Conservation (phyloP, 495 filamentous ascomycete species). For the Trichoderma parareesei region DNA sequence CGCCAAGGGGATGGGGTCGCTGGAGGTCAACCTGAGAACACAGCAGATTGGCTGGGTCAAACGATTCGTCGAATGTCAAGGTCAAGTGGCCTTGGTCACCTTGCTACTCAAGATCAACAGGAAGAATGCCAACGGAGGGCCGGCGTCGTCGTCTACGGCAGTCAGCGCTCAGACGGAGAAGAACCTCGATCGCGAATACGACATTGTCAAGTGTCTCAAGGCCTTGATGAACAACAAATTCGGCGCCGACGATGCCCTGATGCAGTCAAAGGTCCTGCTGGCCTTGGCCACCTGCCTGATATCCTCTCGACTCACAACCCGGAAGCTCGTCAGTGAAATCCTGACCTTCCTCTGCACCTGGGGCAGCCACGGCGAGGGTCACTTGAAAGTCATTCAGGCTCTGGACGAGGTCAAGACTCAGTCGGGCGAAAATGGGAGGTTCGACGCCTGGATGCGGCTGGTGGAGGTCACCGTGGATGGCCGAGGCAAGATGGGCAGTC, state of each 20-base stretch:
- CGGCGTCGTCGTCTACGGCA: conserved; percentile 55
- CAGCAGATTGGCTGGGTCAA: conserved; percentile 98
- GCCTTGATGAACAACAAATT: conserved; percentile 98
- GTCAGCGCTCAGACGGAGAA: conserved; percentile 49
- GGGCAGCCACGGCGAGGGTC: conserved; percentile 80
- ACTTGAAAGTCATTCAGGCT: conserved; percentile 85
- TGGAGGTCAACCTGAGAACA: conserved; percentile 89
- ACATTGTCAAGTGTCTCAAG: conserved; percentile 96
- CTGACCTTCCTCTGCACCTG: conserved; percentile 96
- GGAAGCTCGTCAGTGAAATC: conserved; percentile 93
- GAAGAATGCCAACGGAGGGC: conserved; percentile 65
- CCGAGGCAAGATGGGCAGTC: conserved; percentile 94
- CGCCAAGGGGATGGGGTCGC: conserved; percentile 78
- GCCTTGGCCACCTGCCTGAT: conserved; percentile 81
- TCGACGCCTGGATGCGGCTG: conserved; percentile 98
- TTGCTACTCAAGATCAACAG: conserved; percentile 89
- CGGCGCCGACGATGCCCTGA: conserved; percentile 92
- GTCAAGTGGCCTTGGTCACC: conserved; percentile 92
- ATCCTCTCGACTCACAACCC: conserved; percentile 81
- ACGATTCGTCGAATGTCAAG: conserved; percentile 93
- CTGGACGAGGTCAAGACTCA: conserved; percentile 86
- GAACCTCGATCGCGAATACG: conserved; percentile 90
- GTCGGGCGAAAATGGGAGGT: conserved; percentile 88
- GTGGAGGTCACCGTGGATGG: conserved; percentile 97
- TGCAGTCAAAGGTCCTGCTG: conserved; percentile 80